These are phyloP conservation scores for Phylloporus arenicola DNA, from an alignment of 768 basidiomycete genomes.

Conservation along the genomic window DNA sequence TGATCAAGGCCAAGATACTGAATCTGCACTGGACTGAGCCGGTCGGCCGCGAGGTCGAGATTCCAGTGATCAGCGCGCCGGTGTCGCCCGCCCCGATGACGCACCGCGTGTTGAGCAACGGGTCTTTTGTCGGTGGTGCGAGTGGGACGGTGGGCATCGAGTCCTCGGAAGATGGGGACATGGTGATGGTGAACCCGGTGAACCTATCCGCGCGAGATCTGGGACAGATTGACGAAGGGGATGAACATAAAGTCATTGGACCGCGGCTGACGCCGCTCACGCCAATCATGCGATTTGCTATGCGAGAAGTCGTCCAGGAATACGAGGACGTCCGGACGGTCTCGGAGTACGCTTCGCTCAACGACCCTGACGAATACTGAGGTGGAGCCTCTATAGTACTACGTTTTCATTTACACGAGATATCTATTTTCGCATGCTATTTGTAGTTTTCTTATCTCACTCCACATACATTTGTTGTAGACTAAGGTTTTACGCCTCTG, in stretches of 20 bases:
- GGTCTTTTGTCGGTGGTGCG: conserved; percentile 26
- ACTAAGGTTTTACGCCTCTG: conserved; percentile 41
- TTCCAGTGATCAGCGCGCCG: conserved; percentile 23
- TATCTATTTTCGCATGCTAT: conserved; percentile 12
- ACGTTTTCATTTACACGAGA: not conserved
- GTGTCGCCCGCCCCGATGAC: conserved; percentile 26
- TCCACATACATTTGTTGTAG: conserved; percentile 3
- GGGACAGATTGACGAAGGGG: conserved; percentile 44
- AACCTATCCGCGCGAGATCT: conserved; percentile 39
- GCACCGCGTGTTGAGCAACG: conserved; percentile 25
- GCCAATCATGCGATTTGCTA: conserved; percentile 79
- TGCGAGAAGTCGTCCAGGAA: conserved; percentile 78
- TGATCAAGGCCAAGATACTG: conserved; percentile 72
- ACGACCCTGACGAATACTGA: conserved; percentile 67
- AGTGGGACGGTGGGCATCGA: conserved; percentile 40
- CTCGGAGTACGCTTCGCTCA: conserved; percentile 73
- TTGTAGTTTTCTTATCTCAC: not conserved
- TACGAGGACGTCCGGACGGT: conserved; percentile 71
- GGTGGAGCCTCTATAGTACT: conserved; percentile 1
- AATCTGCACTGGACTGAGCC: conserved; percentile 76
- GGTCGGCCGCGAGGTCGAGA: conserved; percentile 48
- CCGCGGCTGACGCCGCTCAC: conserved; percentile 74
- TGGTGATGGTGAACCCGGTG: conserved; percentile 38
- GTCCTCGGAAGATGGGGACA: conserved; percentile 43
- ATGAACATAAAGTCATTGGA: conserved; percentile 55